Evolutionary conservation across 2,329 filamentous ascomycete species (phyloP).

Genomic region (Aureobasidium vineae): DNA sequence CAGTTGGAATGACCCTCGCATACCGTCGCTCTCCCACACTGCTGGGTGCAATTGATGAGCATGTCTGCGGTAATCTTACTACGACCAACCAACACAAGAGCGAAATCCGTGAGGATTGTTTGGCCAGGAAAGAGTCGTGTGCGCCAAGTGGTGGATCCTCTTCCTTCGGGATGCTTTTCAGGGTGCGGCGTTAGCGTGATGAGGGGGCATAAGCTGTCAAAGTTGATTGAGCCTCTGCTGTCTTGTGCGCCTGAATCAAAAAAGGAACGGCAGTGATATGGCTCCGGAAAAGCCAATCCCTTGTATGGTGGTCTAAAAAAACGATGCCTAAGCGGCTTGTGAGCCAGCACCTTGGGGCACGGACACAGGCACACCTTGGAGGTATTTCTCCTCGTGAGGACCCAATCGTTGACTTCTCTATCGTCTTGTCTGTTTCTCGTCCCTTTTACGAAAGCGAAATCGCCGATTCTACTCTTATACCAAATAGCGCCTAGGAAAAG

Average conservation of each 20-base stretch:
- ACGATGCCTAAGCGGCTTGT: neutral
- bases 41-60: neutral
- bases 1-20: neutral
- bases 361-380: neutral
- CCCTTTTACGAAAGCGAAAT: neutral
- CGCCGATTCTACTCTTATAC: neutral
- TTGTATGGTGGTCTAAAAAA: neutral
- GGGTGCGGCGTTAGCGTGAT: neutral
- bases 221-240: conserved; percentile 1
- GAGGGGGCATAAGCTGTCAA: conserved; percentile 3
- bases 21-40: neutral
- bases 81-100: neutral
- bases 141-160: conserved; percentile 6
- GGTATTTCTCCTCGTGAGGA: neutral
- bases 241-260: neutral
- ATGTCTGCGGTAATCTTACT: neutral
- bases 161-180: neutral
- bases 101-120: neutral
- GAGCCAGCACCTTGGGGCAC: neutral
- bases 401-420: neutral
- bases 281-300: neutral
- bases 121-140: too few species aligned
- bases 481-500: neutral
- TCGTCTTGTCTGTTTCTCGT: neutral
- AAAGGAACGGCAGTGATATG: neutral